Conservation (phyloP, 2,329 filamentous ascomycete species). For the Monosporascus sp. region DNA sequence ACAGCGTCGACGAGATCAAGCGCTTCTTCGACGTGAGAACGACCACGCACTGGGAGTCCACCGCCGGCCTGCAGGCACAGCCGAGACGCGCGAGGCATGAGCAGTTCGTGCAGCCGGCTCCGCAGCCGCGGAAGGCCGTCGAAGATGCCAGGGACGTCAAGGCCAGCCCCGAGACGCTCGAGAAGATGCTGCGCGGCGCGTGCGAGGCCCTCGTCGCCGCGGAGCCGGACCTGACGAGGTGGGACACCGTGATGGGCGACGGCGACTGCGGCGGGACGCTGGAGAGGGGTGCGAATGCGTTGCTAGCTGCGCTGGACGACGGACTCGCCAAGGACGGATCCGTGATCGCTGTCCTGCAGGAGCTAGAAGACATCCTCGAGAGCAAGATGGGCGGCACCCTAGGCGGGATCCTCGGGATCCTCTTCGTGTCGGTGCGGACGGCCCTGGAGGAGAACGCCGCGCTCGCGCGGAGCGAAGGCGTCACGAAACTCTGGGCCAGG, state of each 20-base stretch:
- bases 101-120: slow-evolving; percentile 36
- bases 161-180: slow-evolving; percentile 47
- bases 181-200: slow-evolving; percentile 48
- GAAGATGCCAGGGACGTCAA: slow-evolving; percentile 36
- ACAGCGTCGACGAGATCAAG: slow-evolving; percentile 50
- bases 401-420: slow-evolving; percentile 30
- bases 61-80: slow-evolving; percentile 39
- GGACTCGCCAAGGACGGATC: slow-evolving; percentile 36
- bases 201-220: slow-evolving; percentile 49
- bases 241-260: slow-evolving; percentile 59
- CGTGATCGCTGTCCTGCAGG: slow-evolving; percentile 39
- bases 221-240: slow-evolving; percentile 57
- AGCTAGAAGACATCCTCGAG: slow-evolving; percentile 50
- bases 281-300: slow-evolving; percentile 43
- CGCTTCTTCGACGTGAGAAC: slow-evolving; percentile 60
- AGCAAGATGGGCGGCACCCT: slow-evolving; percentile 43
- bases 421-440: slow-evolving; percentile 39
- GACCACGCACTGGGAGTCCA: slow-evolving; percentile 49
- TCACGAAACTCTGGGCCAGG: slow-evolving; percentile 36
- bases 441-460: slow-evolving; percentile 31
- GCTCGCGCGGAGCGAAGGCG: slow-evolving; percentile 23
- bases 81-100: slow-evolving; percentile 29
- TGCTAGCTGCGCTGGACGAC: slow-evolving; percentile 42
- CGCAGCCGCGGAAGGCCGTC: slow-evolving; percentile 29
- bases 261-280: slow-evolving; percentile 62